Evolutionary conservation across 176 grass and related monocot species (phyloP), one percentile per base, ranked within the genome.

Genomic region (Eragrostis nindensis): DNA sequence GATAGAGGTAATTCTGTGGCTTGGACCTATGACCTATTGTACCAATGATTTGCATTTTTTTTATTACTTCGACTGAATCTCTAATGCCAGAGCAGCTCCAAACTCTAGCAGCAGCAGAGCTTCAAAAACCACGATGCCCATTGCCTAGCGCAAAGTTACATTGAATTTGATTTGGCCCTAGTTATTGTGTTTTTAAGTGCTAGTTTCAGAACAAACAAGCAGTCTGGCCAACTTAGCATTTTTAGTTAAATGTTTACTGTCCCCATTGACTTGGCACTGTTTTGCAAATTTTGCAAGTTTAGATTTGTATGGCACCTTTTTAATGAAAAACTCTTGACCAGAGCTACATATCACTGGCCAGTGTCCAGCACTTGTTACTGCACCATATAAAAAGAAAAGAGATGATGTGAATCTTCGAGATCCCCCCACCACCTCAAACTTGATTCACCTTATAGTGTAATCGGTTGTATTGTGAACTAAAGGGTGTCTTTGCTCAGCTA

Each of bases 1-100:
- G 21, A 91, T 89, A 73, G 96, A 99, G 88, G 96, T 93, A 88
- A 74, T 76, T 84, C 19, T 77, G 75, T 17, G 26, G 29, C 42
- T 73, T 79, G 2, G 49, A 63, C 15, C 32, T 78, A 8, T 71
- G 55, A 54, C 24, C 19, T 73, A 17, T 78, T 68, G 48, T 13
- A 29, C 8, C 66, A 73, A 39, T 63, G 40, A 29, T 78, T 1
- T 27, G 2, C 24, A 2, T 13, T 11, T 27, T 24, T 18, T 52
- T 21, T 26, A 43, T 27, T 45, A 44, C 68, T 5, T 66, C 68
- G 11, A 60, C 41, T 74, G 38, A 57, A 74, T 21, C 6, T 73
- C 70, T 6, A n/a, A 71, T 17, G 44, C 5, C 38, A 66, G 57
- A 32, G 49, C 61, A 17, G 10, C 66, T 77, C 2, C 13, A 65